A percentile compares a stretch with the other conserved stretches of the same genome.
Evolutionary conservation across 2,329 filamentous ascomycete genomes (phyloP).

Genomic region (Colletotrichum gigasporum): DNA sequence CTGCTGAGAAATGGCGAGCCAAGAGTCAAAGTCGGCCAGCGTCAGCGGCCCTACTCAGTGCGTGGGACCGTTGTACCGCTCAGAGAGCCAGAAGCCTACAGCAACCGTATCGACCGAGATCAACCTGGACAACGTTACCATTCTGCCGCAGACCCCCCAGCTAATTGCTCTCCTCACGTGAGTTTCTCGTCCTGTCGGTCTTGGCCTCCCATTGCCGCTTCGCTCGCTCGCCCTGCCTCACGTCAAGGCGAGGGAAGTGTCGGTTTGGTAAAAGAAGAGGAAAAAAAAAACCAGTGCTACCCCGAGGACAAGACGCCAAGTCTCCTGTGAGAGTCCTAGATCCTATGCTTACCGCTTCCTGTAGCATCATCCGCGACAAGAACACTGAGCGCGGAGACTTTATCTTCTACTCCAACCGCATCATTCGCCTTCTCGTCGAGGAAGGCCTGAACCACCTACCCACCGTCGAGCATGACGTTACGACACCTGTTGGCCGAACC

Average conservation of each 20-base stretch:
- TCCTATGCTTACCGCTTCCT: too few species aligned
- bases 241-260: too few species aligned
- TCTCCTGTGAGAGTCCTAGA: too few species aligned
- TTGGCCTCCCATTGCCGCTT: neutral
- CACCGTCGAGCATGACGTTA: conserved; percentile 87
- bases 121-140: conserved; percentile 85
- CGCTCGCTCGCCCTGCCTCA: too few species aligned
- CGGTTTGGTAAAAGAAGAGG: too few species aligned
- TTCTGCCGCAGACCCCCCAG: conserved; percentile 92
- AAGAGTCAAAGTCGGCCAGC: conserved; percentile 14
- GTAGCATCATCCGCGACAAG: conserved; percentile 93
- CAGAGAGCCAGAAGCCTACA: conserved; percentile 80
- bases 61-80: conserved; percentile 83
- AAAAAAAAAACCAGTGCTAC: too few species aligned
- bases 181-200: conserved; percentile 49
- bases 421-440: conserved; percentile 95
- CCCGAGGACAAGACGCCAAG: too few species aligned
- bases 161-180: conserved; percentile 97
- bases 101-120: conserved; percentile 90
- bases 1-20: conserved; percentile 6
- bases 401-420: conserved; percentile 98
- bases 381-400: conserved; percentile 93
- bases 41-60: conserved; percentile 59
- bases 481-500: conserved; percentile 86
- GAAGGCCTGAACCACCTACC: conserved; percentile 97